Percentiles rank a stretch among this genome's conserved stretches.
Conservation (phyloP, 768 basidiomycete genomes). For the Boletellus emodensis region DNA sequence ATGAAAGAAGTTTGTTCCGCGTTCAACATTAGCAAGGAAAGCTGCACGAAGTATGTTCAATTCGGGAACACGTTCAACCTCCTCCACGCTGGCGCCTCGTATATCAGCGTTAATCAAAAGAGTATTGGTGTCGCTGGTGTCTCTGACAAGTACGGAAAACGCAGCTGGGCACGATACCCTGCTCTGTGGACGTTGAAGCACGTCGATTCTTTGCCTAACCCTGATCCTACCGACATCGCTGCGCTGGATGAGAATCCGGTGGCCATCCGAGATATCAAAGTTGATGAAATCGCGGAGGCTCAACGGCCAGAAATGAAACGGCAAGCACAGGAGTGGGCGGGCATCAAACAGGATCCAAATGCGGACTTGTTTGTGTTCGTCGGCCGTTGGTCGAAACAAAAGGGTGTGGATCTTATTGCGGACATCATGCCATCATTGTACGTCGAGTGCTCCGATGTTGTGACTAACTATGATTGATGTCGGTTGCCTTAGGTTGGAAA, state of each 20-base stretch:
- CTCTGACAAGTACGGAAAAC: slow-evolving; percentile 96
- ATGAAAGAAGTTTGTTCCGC: slow-evolving; percentile 99
- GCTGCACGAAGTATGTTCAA: slow-evolving; percentile 95
- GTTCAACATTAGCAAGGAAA: slow-evolving; percentile 94
- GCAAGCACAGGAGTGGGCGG: slow-evolving; percentile 94
- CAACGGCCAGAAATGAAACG: slow-evolving; percentile 87
- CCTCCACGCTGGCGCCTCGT: slow-evolving; percentile 88
- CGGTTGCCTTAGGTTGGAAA: slow-evolving; percentile 58
- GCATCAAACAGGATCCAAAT: slow-evolving; percentile 84
- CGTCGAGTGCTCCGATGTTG: slow-evolving; percentile 26
- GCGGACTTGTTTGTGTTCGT: slow-evolving; percentile 94
- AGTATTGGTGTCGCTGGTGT: slow-evolving; percentile 93
- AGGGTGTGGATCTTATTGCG: slow-evolving; percentile 95
- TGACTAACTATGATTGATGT: background rate
- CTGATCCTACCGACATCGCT: slow-evolving; percentile 92
- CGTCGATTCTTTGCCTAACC: slow-evolving; percentile 93
- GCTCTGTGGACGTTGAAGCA: slow-evolving; percentile 95
- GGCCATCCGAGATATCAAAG: slow-evolving; percentile 63
- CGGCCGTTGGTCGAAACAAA: slow-evolving; percentile 97
- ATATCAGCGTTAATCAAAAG: slow-evolving; percentile 91
- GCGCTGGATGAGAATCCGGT: slow-evolving; percentile 80
- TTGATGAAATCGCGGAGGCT: slow-evolving; percentile 82
- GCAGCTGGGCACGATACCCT: slow-evolving; percentile 94
- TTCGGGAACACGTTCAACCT: slow-evolving; percentile 98
- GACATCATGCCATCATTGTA: slow-evolving; percentile 90